These are phyloP conservation scores for Daldinia vernicosa DNA, from an alignment of 495 filamentous ascomycete genomes.

Conservation along the genomic window DNA sequence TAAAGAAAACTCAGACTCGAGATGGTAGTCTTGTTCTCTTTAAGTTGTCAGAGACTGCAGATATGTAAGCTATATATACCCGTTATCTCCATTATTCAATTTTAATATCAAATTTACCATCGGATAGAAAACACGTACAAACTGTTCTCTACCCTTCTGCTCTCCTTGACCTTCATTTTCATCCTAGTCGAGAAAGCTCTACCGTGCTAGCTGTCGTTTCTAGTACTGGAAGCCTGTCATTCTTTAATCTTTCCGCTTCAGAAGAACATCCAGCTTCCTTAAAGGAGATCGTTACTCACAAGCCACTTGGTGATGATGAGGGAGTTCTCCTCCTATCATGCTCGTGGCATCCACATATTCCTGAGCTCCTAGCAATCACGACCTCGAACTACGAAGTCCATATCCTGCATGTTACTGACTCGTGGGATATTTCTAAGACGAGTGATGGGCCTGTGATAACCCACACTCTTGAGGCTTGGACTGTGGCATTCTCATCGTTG, in stretches of 20 bases:
- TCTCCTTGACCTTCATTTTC: conserved; percentile 88
- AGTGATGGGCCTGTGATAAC: conserved; percentile 47
- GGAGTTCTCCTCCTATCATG: conserved; percentile 74
- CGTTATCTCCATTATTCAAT: not conserved
- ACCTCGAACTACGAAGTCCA: conserved; percentile 71
- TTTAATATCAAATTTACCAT: conserved; percentile 29
- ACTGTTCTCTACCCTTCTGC: conserved; percentile 69
- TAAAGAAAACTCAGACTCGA: conserved; percentile 62
- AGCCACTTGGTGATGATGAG: conserved; percentile 51
- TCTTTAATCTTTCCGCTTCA: conserved; percentile 62
- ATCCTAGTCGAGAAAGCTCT: conserved; percentile 58
- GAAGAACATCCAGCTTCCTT: conserved; percentile 40
- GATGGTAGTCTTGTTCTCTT: conserved; percentile 79
- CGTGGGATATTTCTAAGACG: conserved; percentile 41
- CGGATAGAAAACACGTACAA: conserved; percentile 52
- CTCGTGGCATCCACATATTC: conserved; percentile 69
- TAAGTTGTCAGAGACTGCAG: conserved; percentile 54
- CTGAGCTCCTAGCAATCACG: conserved; percentile 66
- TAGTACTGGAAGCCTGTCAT: conserved; percentile 72
- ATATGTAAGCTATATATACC: conserved; percentile 59
- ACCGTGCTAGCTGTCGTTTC: conserved; percentile 72
- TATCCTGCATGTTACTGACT: conserved; percentile 53
- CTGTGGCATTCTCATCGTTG: conserved; percentile 60
- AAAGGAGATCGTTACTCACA: conserved; percentile 46
- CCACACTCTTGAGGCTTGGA: conserved; percentile 73